Evolutionary conservation across 208 protist species (phyloP), one percentile per base, ranked within the genome.

Genomic region (Leishmania major): DNA sequence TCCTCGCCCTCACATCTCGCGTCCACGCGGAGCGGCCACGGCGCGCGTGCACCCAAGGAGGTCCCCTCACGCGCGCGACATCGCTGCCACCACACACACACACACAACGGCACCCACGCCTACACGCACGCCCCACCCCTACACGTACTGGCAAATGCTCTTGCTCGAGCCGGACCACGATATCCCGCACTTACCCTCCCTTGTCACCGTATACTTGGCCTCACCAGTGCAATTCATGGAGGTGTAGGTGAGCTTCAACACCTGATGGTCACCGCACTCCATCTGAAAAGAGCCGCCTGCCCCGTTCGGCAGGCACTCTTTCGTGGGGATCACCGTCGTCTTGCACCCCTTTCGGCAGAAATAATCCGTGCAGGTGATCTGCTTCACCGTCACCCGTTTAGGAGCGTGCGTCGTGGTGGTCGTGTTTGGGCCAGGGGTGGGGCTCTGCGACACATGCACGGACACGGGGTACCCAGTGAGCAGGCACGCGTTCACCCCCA

Each of bases 401-500:
- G 62, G 77, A 57, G 71, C 45, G 45, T 0, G 45, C 45, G 80
- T 78, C 6, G 83, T 49, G 43, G 84, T 72, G 49, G 70, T 67
- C 28, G 83, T 7, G 19, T 4, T 10, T 3, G 69, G 10, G 45
- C 3, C 25, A 55, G 69, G 45, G 28, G 43, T 13, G 10, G 11
- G 10, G 5, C 45, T 31, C 5, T 11, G 60, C 22, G 81, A 49
- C 69, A 77, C 43, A 40, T 15, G 19, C 35, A 40, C 76, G 1
- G 90, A 86, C 51, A 85, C 79, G 15, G 79, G 62, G 77, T 86
- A 89, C 4, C 89, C 77, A 49, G 3, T 66, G 60, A 93, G 71
- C 55, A 91, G 83, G 86, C 88, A 91, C 86, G 87, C 76, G 74
- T 93, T 91, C 53, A 74, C 88, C 57, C 89, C 87, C 81, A 87